Conservation (phyloP, 2,329 filamentous ascomycete species). For the Thielaviopsis euricoi region DNA sequence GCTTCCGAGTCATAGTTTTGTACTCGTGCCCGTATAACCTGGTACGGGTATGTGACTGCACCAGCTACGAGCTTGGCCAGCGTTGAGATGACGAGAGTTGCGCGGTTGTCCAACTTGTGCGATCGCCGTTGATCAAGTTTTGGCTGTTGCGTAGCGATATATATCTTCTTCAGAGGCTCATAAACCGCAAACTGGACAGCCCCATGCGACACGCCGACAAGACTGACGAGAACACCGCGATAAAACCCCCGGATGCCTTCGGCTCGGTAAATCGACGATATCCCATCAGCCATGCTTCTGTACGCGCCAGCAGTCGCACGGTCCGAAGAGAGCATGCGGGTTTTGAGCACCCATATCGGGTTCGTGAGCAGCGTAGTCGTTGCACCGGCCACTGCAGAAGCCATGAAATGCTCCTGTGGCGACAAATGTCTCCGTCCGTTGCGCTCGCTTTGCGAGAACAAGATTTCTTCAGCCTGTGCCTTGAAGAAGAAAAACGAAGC, state of each 20-base stretch:
- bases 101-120: constrained; percentile 34
- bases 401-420: constrained; percentile 62
- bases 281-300: constrained; percentile 56
- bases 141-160: constrained; percentile 27
- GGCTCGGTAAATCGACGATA: constrained; percentile 43
- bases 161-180: constrained; percentile 47
- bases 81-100: constrained; percentile 67
- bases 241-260: constrained; percentile 77
- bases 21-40: constrained; percentile 73
- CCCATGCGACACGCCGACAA: constrained; percentile 79
- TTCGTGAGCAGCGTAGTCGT: constrained; percentile 75
- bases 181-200: constrained; percentile 95
- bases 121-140: constrained; percentile 12
- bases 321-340: constrained; percentile 83
- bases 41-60: constrained; percentile 85
- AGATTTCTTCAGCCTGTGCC: constrained; percentile 32
- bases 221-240: constrained; percentile 64
- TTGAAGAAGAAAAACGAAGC: constrained; percentile 80
- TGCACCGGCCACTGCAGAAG: constrained; percentile 54
- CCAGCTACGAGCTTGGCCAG: constrained; percentile 75
- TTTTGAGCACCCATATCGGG: constrained; percentile 96
- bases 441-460: constrained; percentile 18
- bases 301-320: constrained; percentile 63
- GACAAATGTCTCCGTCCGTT: constrained; percentile 27
- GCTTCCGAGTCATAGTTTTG: constrained; percentile 75